A percentile compares a stretch with the other conserved stretches of the same genome.
Evolutionary conservation across 192 early-diverging fungal genomes (phyloP).

Genomic region (Coemansia sp.): DNA sequence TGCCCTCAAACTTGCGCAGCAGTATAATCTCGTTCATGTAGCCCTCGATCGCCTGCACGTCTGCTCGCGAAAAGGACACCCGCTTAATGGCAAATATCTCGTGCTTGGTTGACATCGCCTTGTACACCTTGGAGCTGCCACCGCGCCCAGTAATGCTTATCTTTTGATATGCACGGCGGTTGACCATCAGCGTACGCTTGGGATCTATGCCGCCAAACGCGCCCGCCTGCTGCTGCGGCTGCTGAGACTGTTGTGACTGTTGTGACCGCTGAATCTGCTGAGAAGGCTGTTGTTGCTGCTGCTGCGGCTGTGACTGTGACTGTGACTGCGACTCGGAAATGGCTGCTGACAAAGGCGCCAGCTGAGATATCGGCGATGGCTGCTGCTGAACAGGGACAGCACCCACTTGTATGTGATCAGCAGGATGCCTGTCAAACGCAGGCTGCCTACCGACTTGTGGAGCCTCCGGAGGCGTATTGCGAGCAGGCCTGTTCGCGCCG

Average conservation of each 20-base stretch:
- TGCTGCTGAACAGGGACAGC: conserved; percentile 7
- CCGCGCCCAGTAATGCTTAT: conserved; percentile 72
- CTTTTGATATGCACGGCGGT: conserved; percentile 50
- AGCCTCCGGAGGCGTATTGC: background rate
- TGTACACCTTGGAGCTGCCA: conserved; percentile 88
- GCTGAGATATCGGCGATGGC: conserved; percentile 11
- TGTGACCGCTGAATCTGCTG: conserved; percentile 1
- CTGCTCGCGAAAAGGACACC: conserved; percentile 70
- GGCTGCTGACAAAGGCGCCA: conserved; percentile 1
- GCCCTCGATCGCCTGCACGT: conserved; percentile 61
- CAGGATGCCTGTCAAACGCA: background rate
- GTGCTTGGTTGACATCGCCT: conserved; percentile 64
- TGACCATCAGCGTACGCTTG: conserved; percentile 45
- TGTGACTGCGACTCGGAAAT: conserved; percentile 1
- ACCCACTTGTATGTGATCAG: background rate
- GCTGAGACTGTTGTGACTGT: too few relatives aligned
- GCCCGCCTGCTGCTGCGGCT: background rate
- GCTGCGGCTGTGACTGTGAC: background rate
- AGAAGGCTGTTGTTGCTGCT: conserved; percentile 8
- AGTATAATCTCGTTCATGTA: conserved; percentile 85
- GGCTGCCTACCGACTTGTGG: background rate
- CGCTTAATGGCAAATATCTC: conserved; percentile 79
- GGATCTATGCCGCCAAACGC: conserved; percentile 23
- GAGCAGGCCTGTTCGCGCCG: background rate
- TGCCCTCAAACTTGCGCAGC: conserved; percentile 61